Evolutionary conservation across 805 yeast genomes (phyloP).

Genomic region (Wickerhamomyces chambardii): DNA sequence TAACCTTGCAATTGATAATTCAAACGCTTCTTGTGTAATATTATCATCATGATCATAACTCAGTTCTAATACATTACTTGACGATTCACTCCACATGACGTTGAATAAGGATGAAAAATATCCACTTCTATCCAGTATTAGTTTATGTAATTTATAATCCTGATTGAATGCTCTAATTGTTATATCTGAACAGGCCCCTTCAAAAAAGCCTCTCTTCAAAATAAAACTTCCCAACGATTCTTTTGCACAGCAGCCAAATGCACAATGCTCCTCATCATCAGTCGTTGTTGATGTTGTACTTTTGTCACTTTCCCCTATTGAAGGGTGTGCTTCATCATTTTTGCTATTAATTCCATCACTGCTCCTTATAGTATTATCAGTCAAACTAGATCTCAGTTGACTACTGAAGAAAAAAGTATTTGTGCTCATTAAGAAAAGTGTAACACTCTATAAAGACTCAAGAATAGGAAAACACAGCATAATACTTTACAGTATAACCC

Average conservation of each 20-base stretch:
- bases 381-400: too few relatives aligned
- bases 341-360: too few relatives aligned
- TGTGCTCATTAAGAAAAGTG: too few relatives aligned
- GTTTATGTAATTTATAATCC: constrained; percentile 34
- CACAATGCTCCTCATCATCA: constrained; percentile 5
- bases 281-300: background rate
- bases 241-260: constrained; percentile 19
- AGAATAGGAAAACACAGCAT: too few relatives aligned
- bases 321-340: too few relatives aligned
- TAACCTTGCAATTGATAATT: constrained; percentile 33
- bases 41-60: constrained; percentile 30
- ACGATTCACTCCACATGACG: constrained; percentile 30
- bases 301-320: constrained; percentile 29
- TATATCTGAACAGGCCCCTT: constrained; percentile 40
- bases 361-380: too few relatives aligned
- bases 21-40: constrained; percentile 37
- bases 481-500: too few relatives aligned
- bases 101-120: constrained; percentile 37
- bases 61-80: constrained; percentile 16
- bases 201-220: constrained; percentile 28
- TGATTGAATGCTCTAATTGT: constrained; percentile 36
- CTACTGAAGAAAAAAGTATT: too few relatives aligned
- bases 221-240: constrained; percentile 20
- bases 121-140: constrained; percentile 35
- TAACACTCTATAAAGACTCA: too few relatives aligned